Evolutionary conservation across 2,329 filamentous ascomycete genomes (phyloP).

Genomic region (Huntiella bhutanensis): DNA sequence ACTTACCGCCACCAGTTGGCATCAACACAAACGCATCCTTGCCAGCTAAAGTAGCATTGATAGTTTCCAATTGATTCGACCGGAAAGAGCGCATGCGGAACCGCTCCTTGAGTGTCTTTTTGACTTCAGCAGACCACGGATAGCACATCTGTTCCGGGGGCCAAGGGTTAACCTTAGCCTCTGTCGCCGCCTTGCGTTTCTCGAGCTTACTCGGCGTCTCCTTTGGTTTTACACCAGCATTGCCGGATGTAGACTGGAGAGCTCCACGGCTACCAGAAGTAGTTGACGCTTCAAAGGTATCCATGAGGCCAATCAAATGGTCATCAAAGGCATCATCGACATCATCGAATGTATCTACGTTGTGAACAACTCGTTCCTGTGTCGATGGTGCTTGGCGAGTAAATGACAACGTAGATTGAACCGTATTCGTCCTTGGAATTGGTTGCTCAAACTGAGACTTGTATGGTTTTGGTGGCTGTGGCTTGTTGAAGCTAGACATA

Average conservation of each 20-base stretch:
- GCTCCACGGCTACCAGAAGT: slow-evolving; percentile 15
- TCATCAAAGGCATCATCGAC: slow-evolving; percentile 10
- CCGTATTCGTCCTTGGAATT: not conserved
- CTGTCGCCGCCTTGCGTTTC: slow-evolving; percentile 16
- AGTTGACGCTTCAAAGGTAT: slow-evolving; percentile 15
- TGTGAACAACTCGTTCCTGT: not conserved
- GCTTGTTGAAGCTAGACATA: not conserved
- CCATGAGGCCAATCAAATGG: slow-evolving; percentile 12
- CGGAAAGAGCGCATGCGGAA: slow-evolving; percentile 80
- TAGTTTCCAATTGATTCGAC: slow-evolving; percentile 81
- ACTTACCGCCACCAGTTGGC: slow-evolving; percentile 95
- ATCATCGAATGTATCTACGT: slow-evolving; percentile 10
- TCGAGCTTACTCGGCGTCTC: slow-evolving; percentile 20
- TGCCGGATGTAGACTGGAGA: slow-evolving; percentile 1
- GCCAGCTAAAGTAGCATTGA: slow-evolving; percentile 76
- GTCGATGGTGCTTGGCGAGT: not conserved
- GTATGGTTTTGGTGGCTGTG: not conserved
- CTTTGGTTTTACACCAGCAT: slow-evolving; percentile 20
- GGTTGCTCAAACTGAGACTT: not conserved
- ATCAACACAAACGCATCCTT: slow-evolving; percentile 90
- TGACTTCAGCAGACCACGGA: slow-evolving; percentile 76
- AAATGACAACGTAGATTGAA: not conserved
- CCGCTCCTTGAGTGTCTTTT: slow-evolving; percentile 55
- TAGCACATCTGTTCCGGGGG: slow-evolving; percentile 40
- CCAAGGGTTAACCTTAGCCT: slow-evolving; percentile 18